Evolutionary conservation across 2,329 filamentous ascomycete genomes (phyloP).

Genomic region (Cryphonectria parasitica): DNA sequence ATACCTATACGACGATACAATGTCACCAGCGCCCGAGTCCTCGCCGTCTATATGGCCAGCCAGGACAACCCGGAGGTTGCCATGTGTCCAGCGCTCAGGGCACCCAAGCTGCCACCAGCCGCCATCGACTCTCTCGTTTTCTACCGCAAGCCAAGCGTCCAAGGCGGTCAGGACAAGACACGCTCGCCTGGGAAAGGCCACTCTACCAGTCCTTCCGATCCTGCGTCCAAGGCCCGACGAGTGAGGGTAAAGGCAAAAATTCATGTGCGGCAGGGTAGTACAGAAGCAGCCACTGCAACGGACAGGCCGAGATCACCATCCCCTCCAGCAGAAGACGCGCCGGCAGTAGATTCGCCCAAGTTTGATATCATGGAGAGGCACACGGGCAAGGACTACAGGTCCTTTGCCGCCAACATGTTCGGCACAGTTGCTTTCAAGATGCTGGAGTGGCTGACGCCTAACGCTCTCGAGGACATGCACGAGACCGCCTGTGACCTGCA

Average conservation of each 20-base stretch:
- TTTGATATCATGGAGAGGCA: constrained; percentile 52
- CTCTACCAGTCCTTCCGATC: not conserved
- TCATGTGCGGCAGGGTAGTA: constrained; percentile 20
- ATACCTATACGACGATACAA: constrained; percentile 79
- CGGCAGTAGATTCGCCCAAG: constrained; percentile 25
- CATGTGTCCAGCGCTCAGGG: constrained; percentile 62
- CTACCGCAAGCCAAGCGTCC: constrained; percentile 36
- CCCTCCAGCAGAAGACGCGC: constrained; percentile 2
- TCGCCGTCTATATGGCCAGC: constrained; percentile 80
- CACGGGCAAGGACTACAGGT: constrained; percentile 59
- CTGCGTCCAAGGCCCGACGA: constrained; percentile 9
- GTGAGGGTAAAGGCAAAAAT: constrained; percentile 25
- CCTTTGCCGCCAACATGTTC: constrained; percentile 66
- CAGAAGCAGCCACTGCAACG: constrained; percentile 8
- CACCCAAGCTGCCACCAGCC: constrained; percentile 48
- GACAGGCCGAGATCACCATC: constrained; percentile 13
- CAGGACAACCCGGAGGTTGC: constrained; percentile 75
- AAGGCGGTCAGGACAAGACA: constrained; percentile 14
- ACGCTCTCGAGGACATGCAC: constrained; percentile 55
- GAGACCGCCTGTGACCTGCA: constrained; percentile 41
- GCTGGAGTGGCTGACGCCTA: constrained; percentile 70
- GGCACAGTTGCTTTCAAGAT: constrained; percentile 70
- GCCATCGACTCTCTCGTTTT: constrained; percentile 54
- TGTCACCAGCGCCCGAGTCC: constrained; percentile 76
- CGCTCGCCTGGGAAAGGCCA: constrained; percentile 32